phyloP scores from a whole-genome alignment of 768 basidiomycete species.

The Xanthoconium stramineum region DNA sequence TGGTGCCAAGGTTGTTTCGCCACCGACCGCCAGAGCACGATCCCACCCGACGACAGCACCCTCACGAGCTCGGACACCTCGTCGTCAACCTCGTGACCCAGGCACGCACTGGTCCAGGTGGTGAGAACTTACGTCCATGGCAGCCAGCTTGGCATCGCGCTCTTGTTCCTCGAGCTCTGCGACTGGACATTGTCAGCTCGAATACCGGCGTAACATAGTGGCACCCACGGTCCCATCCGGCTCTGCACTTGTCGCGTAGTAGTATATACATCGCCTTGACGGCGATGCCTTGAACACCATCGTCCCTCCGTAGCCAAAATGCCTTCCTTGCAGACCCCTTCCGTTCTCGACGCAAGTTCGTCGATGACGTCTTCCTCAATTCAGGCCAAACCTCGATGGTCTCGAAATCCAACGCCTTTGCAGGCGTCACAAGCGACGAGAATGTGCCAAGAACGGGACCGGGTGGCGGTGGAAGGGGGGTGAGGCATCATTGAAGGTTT shows the following conservation, averaged over 20 bases:
- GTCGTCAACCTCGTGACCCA: conserved; percentile 45
- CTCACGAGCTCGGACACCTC: conserved; percentile 55
- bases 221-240: conserved; percentile 78
- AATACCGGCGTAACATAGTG: not conserved
- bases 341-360: conserved; percentile 69
- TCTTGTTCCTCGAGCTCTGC: conserved; percentile 83
- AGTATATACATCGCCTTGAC: conserved; percentile 97
- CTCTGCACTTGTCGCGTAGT: conserved; percentile 80
- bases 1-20: conserved; percentile 66
- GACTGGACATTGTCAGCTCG: conserved; percentile 40
- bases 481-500: conserved; percentile 84
- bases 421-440: conserved; percentile 66
- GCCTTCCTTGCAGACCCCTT: conserved; percentile 75
- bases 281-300: conserved; percentile 84
- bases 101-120: conserved; percentile 60
- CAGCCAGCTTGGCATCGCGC: conserved; percentile 73
- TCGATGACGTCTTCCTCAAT: conserved; percentile 93
- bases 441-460: conserved; percentile 76
- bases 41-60: conserved; percentile 54
- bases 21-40: conserved; percentile 65
- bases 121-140: conserved; percentile 71
- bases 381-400: conserved; percentile 86
- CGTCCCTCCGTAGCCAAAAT: conserved; percentile 82
- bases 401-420: conserved; percentile 69
- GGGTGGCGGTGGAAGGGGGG: conserved; percentile 72